Evolutionary conservation across 2,329 filamentous ascomycete species (phyloP), one percentile per base, ranked within the genome.

Genomic region (Epichloe brachyelytri): DNA sequence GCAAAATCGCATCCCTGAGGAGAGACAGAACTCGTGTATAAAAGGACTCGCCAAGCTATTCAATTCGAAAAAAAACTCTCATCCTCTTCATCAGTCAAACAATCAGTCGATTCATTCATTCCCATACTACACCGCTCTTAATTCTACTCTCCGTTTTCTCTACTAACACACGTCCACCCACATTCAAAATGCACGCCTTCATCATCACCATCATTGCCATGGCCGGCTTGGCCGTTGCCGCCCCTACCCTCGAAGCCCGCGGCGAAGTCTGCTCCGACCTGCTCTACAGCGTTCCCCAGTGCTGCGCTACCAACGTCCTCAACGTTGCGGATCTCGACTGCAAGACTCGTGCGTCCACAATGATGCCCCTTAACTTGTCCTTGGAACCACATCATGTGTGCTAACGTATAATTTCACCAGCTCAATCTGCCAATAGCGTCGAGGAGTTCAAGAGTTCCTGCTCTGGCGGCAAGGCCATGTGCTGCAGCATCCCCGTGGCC

Each of bases 401-500:
- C 49, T 45, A 1, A 5, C 4, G 11, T 22, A 38, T 5, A 38
- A n/a, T 7, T 14, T 30, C n/a, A 14, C 14, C 36, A 49, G 46
- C 41, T 34, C 5, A 15, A 17, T 19, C 10, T 41, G 34, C 50
- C 20, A 48, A 5, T 34, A 48, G 37, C 3, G 30, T 47, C 37
- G 51, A 43, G 26, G 44, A 51, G 2, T 54, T 56, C 34, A 36
- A 30, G 19, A 19, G 12, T 8, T 19, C 41, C 40, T 56, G 55
- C 33, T 15, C 34, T 11, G 39, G 48, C 33, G n/a, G 19, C 2
- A 1, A 39, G 33, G 49, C 54, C 36, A 33, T 49, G 36, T 56
- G 55, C 52, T 56, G 55, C 26, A 39, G 2, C 15, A 0, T 53
- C 11, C 54, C 55, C 26, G 3, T 43, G 5, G 55, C 55, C 22